phyloP scores from a whole-genome alignment of 2,329 filamentous ascomycete species.

The Phyllosticta ampelicida region DNA sequence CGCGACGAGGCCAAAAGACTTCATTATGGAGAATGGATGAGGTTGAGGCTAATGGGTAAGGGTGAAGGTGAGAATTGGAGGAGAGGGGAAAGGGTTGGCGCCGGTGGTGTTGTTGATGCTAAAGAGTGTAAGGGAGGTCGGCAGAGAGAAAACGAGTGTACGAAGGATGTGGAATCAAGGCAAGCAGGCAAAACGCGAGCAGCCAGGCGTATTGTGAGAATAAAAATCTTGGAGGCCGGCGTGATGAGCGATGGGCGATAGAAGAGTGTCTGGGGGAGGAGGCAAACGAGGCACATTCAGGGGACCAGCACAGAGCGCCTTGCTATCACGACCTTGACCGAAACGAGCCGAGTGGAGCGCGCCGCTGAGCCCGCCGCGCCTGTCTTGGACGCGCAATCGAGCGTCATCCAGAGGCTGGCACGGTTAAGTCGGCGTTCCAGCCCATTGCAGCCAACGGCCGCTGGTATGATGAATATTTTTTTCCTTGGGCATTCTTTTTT shows the following conservation, averaged over 20 bases:
- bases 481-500: background rate
- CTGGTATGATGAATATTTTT: background rate
- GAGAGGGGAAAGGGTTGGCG: conserved; percentile 4
- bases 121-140: background rate
- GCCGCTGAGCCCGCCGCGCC: conserved; percentile 4
- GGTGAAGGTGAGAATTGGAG: conserved; percentile 3
- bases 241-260: background rate
- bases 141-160: background rate
- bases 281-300: conserved; percentile 4
- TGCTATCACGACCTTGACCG: conserved; percentile 1
- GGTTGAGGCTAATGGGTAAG: conserved; percentile 8
- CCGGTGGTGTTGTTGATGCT: background rate
- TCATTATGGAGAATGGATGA: conserved; percentile 38
- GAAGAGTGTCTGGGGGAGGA: background rate
- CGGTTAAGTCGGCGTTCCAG: background rate
- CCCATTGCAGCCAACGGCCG: background rate
- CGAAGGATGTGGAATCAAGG: background rate
- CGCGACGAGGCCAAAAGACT: conserved; percentile 38
- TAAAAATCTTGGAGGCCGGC: background rate
- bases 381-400: conserved; percentile 11
- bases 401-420: background rate
- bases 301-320: conserved; percentile 2
- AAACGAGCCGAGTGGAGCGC: conserved; percentile 11
- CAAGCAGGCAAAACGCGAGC: background rate
- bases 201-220: background rate